These are phyloP conservation scores for Tricholoma hemisulphureum DNA, from an alignment of 768 basidiomycete genomes.

Conservation along the genomic window DNA sequence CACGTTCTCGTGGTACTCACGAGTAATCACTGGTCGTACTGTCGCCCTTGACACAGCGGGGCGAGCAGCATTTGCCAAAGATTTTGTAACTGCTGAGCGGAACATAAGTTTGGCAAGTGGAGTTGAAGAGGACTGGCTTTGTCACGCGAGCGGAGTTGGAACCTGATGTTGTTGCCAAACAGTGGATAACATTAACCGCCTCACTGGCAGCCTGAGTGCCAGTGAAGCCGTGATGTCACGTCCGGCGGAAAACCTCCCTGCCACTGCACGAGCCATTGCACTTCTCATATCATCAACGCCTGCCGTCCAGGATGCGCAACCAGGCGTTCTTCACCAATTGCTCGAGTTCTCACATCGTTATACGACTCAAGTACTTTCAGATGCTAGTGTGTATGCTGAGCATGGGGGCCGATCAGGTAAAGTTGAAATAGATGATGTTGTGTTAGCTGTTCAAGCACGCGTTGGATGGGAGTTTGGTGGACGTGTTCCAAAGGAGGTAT, in stretches of 20 bases:
- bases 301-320: conserved; percentile 82
- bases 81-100: conserved; percentile 56
- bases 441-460: conserved; percentile 80
- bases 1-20: conserved; percentile 93
- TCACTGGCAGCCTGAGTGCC: background rate
- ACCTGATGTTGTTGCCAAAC: background rate
- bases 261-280: conserved; percentile 82
- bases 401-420: conserved; percentile 78
- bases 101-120: too few species aligned
- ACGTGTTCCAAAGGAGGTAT: conserved; percentile 83
- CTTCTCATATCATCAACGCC: conserved; percentile 82
- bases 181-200: conserved; percentile 12
- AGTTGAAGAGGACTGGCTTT: conserved; percentile 18
- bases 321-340: conserved; percentile 81
- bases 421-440: conserved; percentile 80
- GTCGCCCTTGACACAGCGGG: conserved; percentile 38
- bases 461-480: conserved; percentile 94
- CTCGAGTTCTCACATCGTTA: conserved; percentile 87
- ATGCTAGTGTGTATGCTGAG: conserved; percentile 85
- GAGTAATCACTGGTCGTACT: conserved; percentile 52
- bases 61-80: conserved; percentile 48
- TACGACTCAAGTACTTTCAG: conserved; percentile 77
- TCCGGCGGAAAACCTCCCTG: conserved; percentile 67
- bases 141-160: conserved; percentile 9
- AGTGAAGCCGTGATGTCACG: conserved; percentile 39